Evolutionary conservation across 805 yeast species (phyloP).

Genomic region (Candida morakotiae): DNA sequence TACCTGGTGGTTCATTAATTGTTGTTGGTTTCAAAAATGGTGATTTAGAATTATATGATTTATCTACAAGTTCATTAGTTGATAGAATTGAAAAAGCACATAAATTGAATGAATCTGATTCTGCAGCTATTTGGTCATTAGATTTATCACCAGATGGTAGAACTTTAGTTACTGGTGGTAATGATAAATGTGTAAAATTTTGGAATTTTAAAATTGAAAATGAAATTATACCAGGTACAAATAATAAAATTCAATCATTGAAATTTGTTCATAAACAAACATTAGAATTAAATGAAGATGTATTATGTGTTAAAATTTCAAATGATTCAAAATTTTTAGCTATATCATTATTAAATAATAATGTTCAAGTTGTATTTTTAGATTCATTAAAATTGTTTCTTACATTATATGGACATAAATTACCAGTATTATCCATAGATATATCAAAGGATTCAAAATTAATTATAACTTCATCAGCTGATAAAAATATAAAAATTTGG

Average conservation of each 20-base stretch:
- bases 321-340: constrained; percentile 78
- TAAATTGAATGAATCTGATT: constrained; percentile 18
- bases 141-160: constrained; percentile 86
- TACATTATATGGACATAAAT: constrained; percentile 91
- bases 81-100: constrained; percentile 72
- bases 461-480: constrained; percentile 91
- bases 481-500: constrained; percentile 96
- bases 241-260: constrained; percentile 46
- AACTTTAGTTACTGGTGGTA: constrained; percentile 84
- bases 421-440: constrained; percentile 91
- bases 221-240: constrained; percentile 69
- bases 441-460: constrained; percentile 85
- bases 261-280: constrained; percentile 72
- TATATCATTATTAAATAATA: constrained; percentile 81
- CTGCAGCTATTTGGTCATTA: constrained; percentile 70
- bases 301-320: constrained; percentile 72
- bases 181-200: constrained; percentile 84
- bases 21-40: constrained; percentile 90
- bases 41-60: constrained; percentile 75
- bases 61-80: constrained; percentile 73
- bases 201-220: constrained; percentile 78
- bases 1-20: constrained; percentile 89
- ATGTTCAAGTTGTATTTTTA: constrained; percentile 89
- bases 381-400: constrained; percentile 85
- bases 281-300: constrained; percentile 82